Base-by-base conservation (phyloP, 805 yeast genomes). In the Wickerhamiella kazuoi region DNA sequence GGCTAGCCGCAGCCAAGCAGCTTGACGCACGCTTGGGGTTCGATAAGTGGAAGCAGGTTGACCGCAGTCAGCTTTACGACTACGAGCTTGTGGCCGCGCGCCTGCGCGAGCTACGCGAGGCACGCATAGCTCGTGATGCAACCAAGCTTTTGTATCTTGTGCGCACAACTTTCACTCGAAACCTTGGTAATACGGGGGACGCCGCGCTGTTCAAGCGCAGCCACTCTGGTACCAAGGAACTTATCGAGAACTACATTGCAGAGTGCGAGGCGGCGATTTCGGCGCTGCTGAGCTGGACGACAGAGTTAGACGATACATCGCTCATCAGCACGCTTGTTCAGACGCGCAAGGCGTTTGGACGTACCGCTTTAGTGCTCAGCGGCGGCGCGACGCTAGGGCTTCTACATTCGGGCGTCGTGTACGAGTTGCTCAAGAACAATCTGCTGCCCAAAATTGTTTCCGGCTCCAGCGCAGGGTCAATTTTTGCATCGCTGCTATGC, bases 351-450 rank as follows among this genome's bases (percentile, higher is more conserved):
- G 83, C 86, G 50, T 81, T 81, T 38, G 99, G 99, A 0, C 67
- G 95, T 40, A 86, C 97, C 0, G 98, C 97, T 0, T 62, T 90
- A 21, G 83, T 93, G n/a, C 67, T 90, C 39, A 78, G 93, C 36
- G 99, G 99, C 1, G 99, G 99, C 2, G 84, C 94, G 2, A 80
- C 94, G 3, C 80, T 87, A 61, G 98, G 97, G 0, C 60, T 87
- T 37, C 74, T 86, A 44, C 97, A 87, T 48, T 79, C 84, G 42
- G 99, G 99, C 1, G 95, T 90, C 0, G 61, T 87, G 35, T 74
- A 82, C 3, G 79, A 90, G 2, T 64, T 90, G 23, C 60, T 78
- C 31, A 90, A 82, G 48, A 68, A 71, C 38, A 75, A 78, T 39
- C 62, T 84, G 18, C 61, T 87, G 19, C 99, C 99, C 0, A 69